phyloP scores from a whole-genome alignment of 1,139 yeast genomes.

The Hansenula sp. region DNA sequence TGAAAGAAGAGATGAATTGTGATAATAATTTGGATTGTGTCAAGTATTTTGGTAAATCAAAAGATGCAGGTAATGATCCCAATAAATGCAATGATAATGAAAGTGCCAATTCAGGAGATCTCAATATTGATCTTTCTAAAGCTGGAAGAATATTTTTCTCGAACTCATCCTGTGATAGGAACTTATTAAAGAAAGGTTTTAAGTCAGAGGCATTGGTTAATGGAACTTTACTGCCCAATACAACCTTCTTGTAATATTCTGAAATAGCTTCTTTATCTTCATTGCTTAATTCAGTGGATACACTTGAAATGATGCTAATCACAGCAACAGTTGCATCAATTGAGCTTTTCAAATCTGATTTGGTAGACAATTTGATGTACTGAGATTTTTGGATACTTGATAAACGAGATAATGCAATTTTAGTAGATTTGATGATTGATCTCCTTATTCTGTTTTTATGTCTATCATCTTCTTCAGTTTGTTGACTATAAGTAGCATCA shows the following conservation, averaged over 20 bases:
- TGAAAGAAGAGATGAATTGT: slow-evolving; percentile 61
- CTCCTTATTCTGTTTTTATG: slow-evolving; percentile 48
- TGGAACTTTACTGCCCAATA: slow-evolving; percentile 44
- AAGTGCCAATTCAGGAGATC: slow-evolving; percentile 77
- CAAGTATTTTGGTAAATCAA: slow-evolving; percentile 37
- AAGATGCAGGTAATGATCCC: slow-evolving; percentile 28
- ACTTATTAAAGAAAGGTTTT: slow-evolving; percentile 36
- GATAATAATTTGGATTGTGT: slow-evolving; percentile 48
- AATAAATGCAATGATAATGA: slow-evolving; percentile 45
- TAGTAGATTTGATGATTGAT: slow-evolving; percentile 12
- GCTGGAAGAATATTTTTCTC: slow-evolving; percentile 47
- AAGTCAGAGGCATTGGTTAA: slow-evolving; percentile 22
- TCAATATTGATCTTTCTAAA: slow-evolving; percentile 70
- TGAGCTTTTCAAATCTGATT: slow-evolving; percentile 22
- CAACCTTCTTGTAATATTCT: slow-evolving; percentile 36
- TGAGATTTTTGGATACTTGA: slow-evolving; percentile 12
- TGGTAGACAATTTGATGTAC: slow-evolving; percentile 8
- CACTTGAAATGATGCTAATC: slow-evolving; percentile 39
- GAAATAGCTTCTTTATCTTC: slow-evolving; percentile 21
- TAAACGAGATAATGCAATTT: slow-evolving; percentile 5
- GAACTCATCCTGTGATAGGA: slow-evolving; percentile 42
- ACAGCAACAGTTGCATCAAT: slow-evolving; percentile 26
- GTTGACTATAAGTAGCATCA: slow-evolving; percentile 13
- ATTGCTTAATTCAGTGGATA: slow-evolving; percentile 21
- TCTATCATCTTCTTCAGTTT: slow-evolving; percentile 25